These are phyloP conservation scores for Macroventuria anomochaeta DNA, from an alignment of 2,329 filamentous ascomycete genomes.

Conservation along the genomic window DNA sequence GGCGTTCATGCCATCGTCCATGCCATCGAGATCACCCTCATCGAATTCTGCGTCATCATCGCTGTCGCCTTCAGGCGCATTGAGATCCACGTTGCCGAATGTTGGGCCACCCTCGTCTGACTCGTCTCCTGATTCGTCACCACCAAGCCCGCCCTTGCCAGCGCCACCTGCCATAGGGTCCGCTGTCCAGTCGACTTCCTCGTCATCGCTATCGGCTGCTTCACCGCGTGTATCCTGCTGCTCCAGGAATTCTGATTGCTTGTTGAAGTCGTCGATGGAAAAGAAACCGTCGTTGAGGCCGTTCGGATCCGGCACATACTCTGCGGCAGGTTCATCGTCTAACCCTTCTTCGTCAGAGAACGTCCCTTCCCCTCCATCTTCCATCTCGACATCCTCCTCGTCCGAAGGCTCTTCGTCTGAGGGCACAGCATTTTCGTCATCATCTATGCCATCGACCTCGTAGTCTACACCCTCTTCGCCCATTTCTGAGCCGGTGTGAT, in stretches of 20 bases:
- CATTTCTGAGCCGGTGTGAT: slow-evolving; percentile 35
- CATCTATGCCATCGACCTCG: slow-evolving; percentile 43
- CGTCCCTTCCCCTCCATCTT: slow-evolving; percentile 41
- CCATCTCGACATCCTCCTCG: slow-evolving; percentile 40
- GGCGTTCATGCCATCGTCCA: slow-evolving; percentile 71
- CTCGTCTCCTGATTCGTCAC: slow-evolving; percentile 60
- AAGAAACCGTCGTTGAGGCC: slow-evolving; percentile 98
- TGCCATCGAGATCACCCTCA: slow-evolving; percentile 59
- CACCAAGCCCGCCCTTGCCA: slow-evolving; percentile 45
- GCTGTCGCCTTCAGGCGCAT: slow-evolving; percentile 73
- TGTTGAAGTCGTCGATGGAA: slow-evolving; percentile 97
- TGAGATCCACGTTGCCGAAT: slow-evolving; percentile 78
- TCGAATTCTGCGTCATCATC: slow-evolving; percentile 68
- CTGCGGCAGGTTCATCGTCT: slow-evolving; percentile 56
- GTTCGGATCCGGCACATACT: slow-evolving; percentile 74
- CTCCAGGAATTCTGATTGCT: slow-evolving; percentile 87
- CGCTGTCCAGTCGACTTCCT: slow-evolving; percentile 85
- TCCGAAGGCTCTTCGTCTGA: slow-evolving; percentile 40
- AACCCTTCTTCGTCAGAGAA: slow-evolving; percentile 53
- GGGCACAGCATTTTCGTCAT: slow-evolving; percentile 36
- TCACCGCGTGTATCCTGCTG: slow-evolving; percentile 81
- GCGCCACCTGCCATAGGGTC: slow-evolving; percentile 66
- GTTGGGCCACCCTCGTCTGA: slow-evolving; percentile 79
- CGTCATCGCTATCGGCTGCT: slow-evolving; percentile 74
- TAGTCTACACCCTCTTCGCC: slow-evolving; percentile 46